Conservation (phyloP, 805 yeast genomes). For the Debaryomyces prosopidis region DNA sequence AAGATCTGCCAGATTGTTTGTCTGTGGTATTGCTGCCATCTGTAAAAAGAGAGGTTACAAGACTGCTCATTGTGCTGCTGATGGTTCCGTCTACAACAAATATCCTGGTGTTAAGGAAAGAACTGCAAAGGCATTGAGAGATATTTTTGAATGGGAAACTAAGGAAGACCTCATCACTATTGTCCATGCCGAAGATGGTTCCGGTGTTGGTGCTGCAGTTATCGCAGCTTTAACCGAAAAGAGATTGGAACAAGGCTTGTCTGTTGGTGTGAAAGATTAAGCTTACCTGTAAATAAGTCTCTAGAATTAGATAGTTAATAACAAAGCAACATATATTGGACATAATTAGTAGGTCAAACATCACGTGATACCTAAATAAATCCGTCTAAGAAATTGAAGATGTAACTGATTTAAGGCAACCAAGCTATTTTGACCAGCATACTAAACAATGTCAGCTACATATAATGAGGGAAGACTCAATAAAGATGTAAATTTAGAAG, state of each 20-base stretch:
- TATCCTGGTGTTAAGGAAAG: slow-evolving; percentile 91
- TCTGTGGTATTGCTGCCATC: slow-evolving; percentile 94
- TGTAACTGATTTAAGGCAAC: no score
- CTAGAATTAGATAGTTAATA: no score
- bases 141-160: slow-evolving; percentile 77
- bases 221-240: slow-evolving; percentile 92
- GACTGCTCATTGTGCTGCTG: slow-evolving; percentile 90
- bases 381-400: no score
- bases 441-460: not conserved
- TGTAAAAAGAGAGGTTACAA: slow-evolving; percentile 79
- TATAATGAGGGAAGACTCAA: not conserved
- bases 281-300: no score
- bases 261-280: slow-evolving; percentile 50
- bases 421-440: no score
- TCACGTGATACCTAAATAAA: no score
- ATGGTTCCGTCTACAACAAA: slow-evolving; percentile 92
- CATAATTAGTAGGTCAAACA: no score
- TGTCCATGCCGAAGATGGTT: slow-evolving; percentile 96
- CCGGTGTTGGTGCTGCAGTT: slow-evolving; percentile 98
- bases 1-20: slow-evolving; percentile 88
- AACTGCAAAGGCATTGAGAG: slow-evolving; percentile 85
- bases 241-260: slow-evolving; percentile 69
- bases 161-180: slow-evolving; percentile 77
- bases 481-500: not conserved
- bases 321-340: no score